Conservation (phyloP, 257 asterid species). For the Datura wrightii region DNA sequence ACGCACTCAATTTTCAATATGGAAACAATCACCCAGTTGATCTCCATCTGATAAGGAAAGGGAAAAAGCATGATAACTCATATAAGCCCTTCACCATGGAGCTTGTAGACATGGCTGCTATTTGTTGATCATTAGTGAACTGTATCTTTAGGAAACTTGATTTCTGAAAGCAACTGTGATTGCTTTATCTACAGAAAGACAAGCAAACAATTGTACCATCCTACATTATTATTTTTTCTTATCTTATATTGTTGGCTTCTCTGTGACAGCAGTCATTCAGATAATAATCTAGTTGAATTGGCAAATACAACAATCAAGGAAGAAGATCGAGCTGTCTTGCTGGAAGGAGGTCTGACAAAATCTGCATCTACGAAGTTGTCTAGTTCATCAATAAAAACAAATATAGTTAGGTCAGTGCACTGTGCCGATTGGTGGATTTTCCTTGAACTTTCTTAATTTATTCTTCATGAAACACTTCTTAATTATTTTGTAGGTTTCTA, state of each 20-base stretch:
- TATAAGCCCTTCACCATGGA: neutral
- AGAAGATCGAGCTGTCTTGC: slow-evolving; percentile 75
- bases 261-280: slow-evolving; percentile 72
- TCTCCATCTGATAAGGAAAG: slow-evolving; percentile 19
- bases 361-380: slow-evolving; percentile 67
- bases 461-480: slow-evolving; percentile 17
- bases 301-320: slow-evolving; percentile 68
- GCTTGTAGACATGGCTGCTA: neutral
- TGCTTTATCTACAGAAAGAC: neutral
- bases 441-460: slow-evolving; percentile 16
- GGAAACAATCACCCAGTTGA: neutral
- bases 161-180: neutral
- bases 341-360: slow-evolving; percentile 89
- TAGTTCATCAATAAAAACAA: slow-evolving; percentile 65
- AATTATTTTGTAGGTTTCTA: slow-evolving; percentile 46
- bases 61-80: neutral
- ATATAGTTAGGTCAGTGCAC: slow-evolving; percentile 69
- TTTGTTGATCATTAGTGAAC: neutral
- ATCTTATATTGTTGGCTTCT: slow-evolving; percentile 39
- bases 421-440: slow-evolving; percentile 22
- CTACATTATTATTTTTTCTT: neutral
- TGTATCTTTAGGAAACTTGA: neutral
- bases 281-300: slow-evolving; percentile 70
- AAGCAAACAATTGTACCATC: slow-evolving; percentile 12
- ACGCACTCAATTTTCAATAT: neutral